Evolutionary conservation across 2,329 filamentous ascomycete genomes (phyloP), one percentile per base, ranked within the genome.

Genomic region (Alternaria consortialis): DNA sequence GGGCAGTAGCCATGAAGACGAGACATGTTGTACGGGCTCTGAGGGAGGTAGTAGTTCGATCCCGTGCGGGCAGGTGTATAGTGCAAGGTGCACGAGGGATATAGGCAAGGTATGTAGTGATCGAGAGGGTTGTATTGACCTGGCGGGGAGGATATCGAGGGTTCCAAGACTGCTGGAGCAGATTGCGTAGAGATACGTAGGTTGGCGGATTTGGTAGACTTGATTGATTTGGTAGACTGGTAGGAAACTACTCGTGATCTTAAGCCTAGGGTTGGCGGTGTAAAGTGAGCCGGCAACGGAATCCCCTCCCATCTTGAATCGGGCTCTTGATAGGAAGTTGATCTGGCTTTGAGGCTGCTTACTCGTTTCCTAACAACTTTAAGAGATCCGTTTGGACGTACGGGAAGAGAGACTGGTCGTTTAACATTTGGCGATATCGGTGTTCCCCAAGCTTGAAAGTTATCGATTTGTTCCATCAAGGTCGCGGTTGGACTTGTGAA

Each of bases 101-200:
- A 57, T 6, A 74, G 46, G 52, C 75, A 77, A n/a, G 75, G 73
- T 53, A 76, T 57, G 46, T 74, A 74, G 53, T 77, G 66, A 8
- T 71, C 58, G 4, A 77, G 67, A 9, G 70, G 70, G 43, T 76
- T 70, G 60, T 77, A 75, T 50, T 73, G 66, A n/a, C 60, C 60
- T 5, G 63, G 58, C 17, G 63, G 62, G 36, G 39, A 17, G 8
- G 32, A 39, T 9, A 57, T 23, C n/a, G 54, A 44, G 9, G 55
- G 56, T 7, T 60, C 46, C 6, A 68, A 34, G 7, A 54, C 56
- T n/a, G 67, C 53, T 29, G 72, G 66, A 12, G 67, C 56, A 0
- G 69, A 69, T 46, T 69, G 66, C 2, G 62, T 62, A 12, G 70
- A 70, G 4, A 65, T 23, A 15, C 54, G 31, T 12, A 53, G 44